Evolutionary conservation across 1,284 basidiomycete genomes (phyloP), one percentile per base, ranked within the genome.

Genomic region (Leccinum huronense): DNA sequence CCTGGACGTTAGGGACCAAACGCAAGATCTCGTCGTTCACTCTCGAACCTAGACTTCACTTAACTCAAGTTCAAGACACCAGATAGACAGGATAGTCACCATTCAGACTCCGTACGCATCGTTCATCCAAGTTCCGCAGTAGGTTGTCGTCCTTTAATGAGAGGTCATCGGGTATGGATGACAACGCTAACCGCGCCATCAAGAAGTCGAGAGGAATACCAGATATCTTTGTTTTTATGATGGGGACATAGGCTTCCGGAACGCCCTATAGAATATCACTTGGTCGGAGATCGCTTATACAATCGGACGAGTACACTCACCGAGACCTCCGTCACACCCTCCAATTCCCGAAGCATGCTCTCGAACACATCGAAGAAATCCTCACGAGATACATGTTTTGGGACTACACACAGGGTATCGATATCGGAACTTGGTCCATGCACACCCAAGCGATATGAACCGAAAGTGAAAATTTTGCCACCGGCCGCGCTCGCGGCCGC

Each of bases 381-480:
- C 72, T 98, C 95, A 67, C 94, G 85, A 67, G 90, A 91, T 62
- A 99, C 91, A 77, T 98, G 95, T 77, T 95, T 94, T 5, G 97
- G 97, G 34, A 97, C 97, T 33, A 99, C 97, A 76, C 95, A 95
- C 40, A 99, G 83, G n/a, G 96, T 98, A 81, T 99, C 97, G 76
- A 99, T 98, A 87, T 99, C 97, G 56, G 91, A 86, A 9, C 95
- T 94, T 40, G 97, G 97, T 13, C 94, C 94, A 77, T 99, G 97
- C 14, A 99, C 97, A 63, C 97, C 97, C 54, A 99, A 82, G 69
- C 93, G 88, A 82, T 97, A 97, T 60, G 95, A 97, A 45, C 97
- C 97, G 76, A 98, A 99, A 3, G 97, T 98, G 77, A 96, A 99
- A 75, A 99, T 98, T 81, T 98, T 97, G 68, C 97, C 97, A 64